Evolutionary conservation across 345 rosid species (phyloP).

Genomic region (Chamaenerion angustifolium): DNA sequence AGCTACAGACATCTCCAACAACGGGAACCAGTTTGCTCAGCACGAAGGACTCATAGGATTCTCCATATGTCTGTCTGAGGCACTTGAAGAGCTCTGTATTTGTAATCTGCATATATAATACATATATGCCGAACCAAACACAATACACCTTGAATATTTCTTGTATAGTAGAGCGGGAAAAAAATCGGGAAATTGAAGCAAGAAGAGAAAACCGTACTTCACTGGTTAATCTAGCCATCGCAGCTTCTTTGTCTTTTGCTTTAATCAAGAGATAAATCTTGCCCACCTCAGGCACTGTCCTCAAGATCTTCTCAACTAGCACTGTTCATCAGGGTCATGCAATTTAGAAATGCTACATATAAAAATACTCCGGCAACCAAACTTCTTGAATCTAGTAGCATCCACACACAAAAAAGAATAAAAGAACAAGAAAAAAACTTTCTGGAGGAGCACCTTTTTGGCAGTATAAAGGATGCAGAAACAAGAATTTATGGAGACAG

Average conservation of each 20-base stretch:
- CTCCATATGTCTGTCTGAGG: constrained; percentile 58
- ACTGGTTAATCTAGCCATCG: constrained; percentile 47
- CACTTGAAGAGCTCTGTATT: constrained; percentile 67
- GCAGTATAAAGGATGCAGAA: too few relatives aligned
- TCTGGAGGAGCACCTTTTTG: too few relatives aligned
- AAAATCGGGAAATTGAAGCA: not conserved
- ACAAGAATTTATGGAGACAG: not conserved
- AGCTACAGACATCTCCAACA: constrained; percentile 54
- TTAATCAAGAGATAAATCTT: constrained; percentile 73
- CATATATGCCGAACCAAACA: not conserved
- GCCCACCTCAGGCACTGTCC: constrained; percentile 78
- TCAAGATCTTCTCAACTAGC: constrained; percentile 74
- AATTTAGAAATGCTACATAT: not conserved
- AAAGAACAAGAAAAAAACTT: too few relatives aligned
- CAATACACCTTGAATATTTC: not conserved
- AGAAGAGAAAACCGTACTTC: constrained; percentile 37
- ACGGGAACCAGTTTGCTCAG: constrained; percentile 72
- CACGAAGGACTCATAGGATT: constrained; percentile 66
- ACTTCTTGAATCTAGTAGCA: not conserved
- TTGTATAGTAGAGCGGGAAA: not conserved
- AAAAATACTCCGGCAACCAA: not conserved
- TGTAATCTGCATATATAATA: constrained; percentile 34
- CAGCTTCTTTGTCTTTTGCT: constrained; percentile 66
- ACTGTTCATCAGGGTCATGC: constrained; percentile 21
- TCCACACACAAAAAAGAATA: too few relatives aligned